Evolutionary conservation across 2,329 filamentous ascomycete species (phyloP), one percentile per base, ranked within the genome.

Genomic region (Ceratocystis smalleyi): DNA sequence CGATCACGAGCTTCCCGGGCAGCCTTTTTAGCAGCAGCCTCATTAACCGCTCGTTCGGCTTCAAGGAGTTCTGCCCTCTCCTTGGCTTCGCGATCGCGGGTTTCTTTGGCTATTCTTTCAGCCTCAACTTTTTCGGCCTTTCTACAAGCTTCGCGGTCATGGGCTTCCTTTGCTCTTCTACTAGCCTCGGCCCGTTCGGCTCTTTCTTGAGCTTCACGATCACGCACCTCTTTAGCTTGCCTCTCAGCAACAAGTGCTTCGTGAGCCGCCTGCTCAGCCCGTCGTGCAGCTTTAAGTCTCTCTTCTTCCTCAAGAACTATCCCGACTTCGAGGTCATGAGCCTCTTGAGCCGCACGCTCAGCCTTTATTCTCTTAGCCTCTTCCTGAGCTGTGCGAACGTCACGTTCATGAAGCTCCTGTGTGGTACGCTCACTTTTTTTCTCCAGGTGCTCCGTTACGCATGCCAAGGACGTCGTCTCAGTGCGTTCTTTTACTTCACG

Each of bases 1-100:
- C 72, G 5, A 75, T 71, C 66, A 82, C 79, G 61, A 77, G 79
- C 54, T 57, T n/a, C 15, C 17, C n/a, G 54, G 6, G 7, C 54
- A 24, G 12, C 19, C 27, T 24, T 27, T 24, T 12, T 54, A 27
- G 49, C 49, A 27, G 24, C 22, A 27, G 24, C 49, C 3, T 57
- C 54, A 8, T 57, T n/a, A 6, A 27, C 54, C 10, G 8, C 8
- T 35, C 27, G 30, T 10, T 57, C 54, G 17, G 54, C 54, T 10
- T 32, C 54, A 32, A 27, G 54, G 3, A 5, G 8, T 19, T 19
- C 47, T 3, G 47, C 47, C 3, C 3, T 24, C 27, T 27, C 22
- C 3, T 22, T 10, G 10, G n/a, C n/a, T 49, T 49, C 45, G 12
- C 45, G 45, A 22, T 45, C 43, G 10, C 12, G 43, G 3, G 45